Base-by-base conservation (phyloP, 2,329 filamentous ascomycete genomes). In the Hirsutella rhossiliensis region DNA sequence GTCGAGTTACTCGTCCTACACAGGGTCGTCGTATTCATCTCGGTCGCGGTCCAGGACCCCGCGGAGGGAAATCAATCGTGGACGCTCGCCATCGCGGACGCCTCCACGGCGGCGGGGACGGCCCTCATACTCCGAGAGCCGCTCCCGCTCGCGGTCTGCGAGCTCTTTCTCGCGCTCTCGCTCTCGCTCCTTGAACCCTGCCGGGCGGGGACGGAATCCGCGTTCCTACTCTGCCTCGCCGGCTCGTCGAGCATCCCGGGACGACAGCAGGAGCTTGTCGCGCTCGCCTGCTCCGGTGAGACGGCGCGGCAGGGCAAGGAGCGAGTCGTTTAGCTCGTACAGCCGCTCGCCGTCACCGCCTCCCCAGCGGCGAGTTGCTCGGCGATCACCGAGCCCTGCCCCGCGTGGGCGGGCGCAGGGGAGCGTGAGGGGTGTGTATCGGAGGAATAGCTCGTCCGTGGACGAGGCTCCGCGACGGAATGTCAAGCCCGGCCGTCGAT, bases 1-100 rank as follows among this genome's bases (percentile, higher is more conserved):
- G 11, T 87, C 82, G 9, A 87, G 83, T 63, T 90, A 88, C 58
- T 87, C 82, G 0, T 87, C 84, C 18, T 85, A 86, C 57, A 76
- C 47, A 8, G 47, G 48, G 12, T 50, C 48, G 7, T 50, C 47
- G 11, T 48, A 44, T 27, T 50, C 47, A n/a, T 47, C 43, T 12
- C 43, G 45, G 11, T 45, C 45, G 19, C 45, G 48, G 9, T 49
- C 47, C 13, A 43, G 47, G 36, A 43, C 38, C n/a, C 41, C 38
- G 9, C 36, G 20, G n/a, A 31, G 43, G 18, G 41, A 43, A n/a
- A 17, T n/a, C 29, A 23, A 3, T 18, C 40, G 45, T 9, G 47
- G 42, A 12, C 45, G 48, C n/a, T 48, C 48, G 34, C 30, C 29
- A 4, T 46, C 48, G 32, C 40, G 48, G 31, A 37, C 34, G 29